A percentile compares a stretch with the other conserved stretches of the same genome.
Conservation (phyloP, 83 land plant genomes). For the Picea engelmannii region DNA sequence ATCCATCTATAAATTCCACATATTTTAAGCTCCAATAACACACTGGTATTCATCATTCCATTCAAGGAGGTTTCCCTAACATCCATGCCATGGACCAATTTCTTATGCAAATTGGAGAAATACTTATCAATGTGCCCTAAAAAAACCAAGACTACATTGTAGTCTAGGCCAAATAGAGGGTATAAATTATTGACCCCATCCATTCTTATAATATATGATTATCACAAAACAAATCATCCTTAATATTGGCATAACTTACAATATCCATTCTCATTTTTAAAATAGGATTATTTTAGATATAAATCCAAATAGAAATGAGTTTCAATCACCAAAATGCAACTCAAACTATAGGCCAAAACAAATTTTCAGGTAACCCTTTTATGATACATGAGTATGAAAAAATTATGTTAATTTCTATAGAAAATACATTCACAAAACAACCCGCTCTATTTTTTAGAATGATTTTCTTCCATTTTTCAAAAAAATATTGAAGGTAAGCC, state of each 20-base stretch:
- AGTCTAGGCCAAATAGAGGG: conserved; percentile 95
- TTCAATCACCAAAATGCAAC: neutral
- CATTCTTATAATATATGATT: conserved; percentile 86
- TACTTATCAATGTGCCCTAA: conserved; percentile 97
- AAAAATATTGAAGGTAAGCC: no score
- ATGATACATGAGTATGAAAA: neutral
- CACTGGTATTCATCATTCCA: conserved; percentile 97
- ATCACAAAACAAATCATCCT: neutral
- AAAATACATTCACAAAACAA: no score
- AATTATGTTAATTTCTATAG: no score
- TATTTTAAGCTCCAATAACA: conserved; percentile 77
- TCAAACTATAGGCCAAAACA: neutral
- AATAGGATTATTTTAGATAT: neutral
- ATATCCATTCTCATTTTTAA: neutral
- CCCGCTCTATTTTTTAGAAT: no score
- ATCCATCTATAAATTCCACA: conserved; percentile 84
- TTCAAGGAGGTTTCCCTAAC: conserved; percentile 95
- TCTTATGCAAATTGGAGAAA: conserved; percentile 77
- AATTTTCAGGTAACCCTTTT: no score
- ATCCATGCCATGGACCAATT: conserved; percentile 88
- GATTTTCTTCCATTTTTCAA: no score
- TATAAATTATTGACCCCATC: conserved; percentile 97
- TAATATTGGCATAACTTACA: neutral
- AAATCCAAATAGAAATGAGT: neutral
- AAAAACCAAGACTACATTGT: conserved; percentile 95